phyloP scores from a whole-genome alignment of 106 monocot species.

The Allium sativum region DNA sequence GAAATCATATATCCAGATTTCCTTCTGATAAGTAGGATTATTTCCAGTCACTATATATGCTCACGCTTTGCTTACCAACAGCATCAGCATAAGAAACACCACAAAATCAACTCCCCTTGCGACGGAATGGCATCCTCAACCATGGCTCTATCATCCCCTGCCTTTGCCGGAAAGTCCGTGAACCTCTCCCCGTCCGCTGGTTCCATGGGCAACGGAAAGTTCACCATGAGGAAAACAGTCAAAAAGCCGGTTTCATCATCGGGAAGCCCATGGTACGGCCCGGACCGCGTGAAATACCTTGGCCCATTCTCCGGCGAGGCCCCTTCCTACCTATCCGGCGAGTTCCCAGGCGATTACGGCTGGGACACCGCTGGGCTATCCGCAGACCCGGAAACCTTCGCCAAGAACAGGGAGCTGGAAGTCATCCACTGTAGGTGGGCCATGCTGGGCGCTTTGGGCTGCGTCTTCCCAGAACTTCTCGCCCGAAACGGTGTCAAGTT shows the following conservation, averaged over 20 bases:
- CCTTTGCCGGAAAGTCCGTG: constrained; percentile 25
- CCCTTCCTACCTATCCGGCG: constrained; percentile 48
- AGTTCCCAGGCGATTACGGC: constrained; percentile 47
- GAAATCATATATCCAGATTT: too few species aligned
- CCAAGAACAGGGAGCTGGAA: constrained; percentile 31
- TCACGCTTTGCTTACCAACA: too few species aligned
- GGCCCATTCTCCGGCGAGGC: constrained; percentile 55
- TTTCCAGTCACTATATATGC: too few species aligned
- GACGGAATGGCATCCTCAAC: constrained; percentile 1
- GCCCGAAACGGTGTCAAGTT: constrained; percentile 30
- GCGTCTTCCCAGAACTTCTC: constrained; percentile 29
- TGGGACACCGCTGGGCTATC: constrained; percentile 40
- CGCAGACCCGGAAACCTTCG: constrained; percentile 33
- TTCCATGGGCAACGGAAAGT: constrained; percentile 19
- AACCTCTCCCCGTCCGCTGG: constrained; percentile 18
- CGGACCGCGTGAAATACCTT: constrained; percentile 34
- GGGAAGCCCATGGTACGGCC: constrained; percentile 36
- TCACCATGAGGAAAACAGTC: constrained; percentile 22
- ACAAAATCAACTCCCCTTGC: too few species aligned
- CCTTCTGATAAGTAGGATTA: too few species aligned
- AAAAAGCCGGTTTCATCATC: constrained; percentile 17
- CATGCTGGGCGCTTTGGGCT: constrained; percentile 25
- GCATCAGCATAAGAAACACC: too few species aligned
- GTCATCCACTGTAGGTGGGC: constrained; percentile 36
- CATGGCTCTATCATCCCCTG: constrained; percentile 29